Conservation (phyloP, 2,329 filamentous ascomycete species). For the Falciphora oryzae region DNA sequence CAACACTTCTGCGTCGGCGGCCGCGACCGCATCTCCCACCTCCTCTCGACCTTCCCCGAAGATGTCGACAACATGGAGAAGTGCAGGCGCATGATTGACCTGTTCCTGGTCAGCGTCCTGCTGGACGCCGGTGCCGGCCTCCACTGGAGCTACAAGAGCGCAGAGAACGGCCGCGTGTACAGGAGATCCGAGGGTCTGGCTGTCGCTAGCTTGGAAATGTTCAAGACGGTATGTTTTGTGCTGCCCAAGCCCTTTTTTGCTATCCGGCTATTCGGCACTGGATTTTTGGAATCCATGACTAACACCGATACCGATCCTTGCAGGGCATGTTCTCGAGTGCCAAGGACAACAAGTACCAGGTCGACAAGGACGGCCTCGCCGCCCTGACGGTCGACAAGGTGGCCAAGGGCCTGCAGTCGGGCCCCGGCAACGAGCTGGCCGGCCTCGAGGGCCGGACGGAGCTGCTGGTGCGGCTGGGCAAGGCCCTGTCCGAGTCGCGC, state of each 20-base stretch:
- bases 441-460: slow-evolving; percentile 80
- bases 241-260: not conserved
- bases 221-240: slow-evolving; percentile 56
- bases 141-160: slow-evolving; percentile 87
- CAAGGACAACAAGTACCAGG: slow-evolving; percentile 74
- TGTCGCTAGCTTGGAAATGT: slow-evolving; percentile 77
- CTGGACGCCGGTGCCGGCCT: slow-evolving; percentile 86
- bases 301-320: not conserved
- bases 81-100: slow-evolving; percentile 68
- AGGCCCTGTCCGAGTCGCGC: slow-evolving; percentile 67
- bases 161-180: slow-evolving; percentile 78
- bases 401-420: slow-evolving; percentile 78
- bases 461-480: slow-evolving; percentile 67
- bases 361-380: slow-evolving; percentile 76
- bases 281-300: not conserved
- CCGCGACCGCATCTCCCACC: slow-evolving; percentile 64
- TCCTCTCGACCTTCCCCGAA: slow-evolving; percentile 63
- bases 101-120: slow-evolving; percentile 74
- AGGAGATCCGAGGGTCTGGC: slow-evolving; percentile 84
- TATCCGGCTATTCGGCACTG: not conserved
- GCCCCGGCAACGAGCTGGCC: slow-evolving; percentile 71
- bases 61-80: slow-evolving; percentile 66
- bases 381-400: slow-evolving; percentile 68
- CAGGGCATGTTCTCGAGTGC: slow-evolving; percentile 82
- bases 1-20: slow-evolving; percentile 82